Percentiles rank a stretch among this genome's conserved stretches.
These are phyloP conservation scores for Gossypium trilobum DNA, from an alignment of 441 rosid species.

Conservation along the genomic window DNA sequence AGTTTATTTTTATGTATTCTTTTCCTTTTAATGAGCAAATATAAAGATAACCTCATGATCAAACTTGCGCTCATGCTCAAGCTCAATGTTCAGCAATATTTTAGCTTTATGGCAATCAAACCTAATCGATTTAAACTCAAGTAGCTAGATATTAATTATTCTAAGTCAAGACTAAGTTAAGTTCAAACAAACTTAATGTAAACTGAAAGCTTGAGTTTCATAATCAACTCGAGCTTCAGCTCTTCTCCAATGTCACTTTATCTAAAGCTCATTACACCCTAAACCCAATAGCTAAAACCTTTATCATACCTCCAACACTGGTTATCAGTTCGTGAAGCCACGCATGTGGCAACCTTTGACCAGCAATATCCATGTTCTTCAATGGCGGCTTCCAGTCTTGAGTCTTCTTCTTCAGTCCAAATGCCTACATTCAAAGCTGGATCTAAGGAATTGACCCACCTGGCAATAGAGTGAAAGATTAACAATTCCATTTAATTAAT, in stretches of 20 bases:
- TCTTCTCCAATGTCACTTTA: neutral
- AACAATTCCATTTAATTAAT: slow-evolving; percentile 9
- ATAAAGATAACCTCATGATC: neutral
- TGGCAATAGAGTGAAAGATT: slow-evolving; percentile 24
- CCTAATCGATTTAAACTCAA: neutral
- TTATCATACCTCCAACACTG: slow-evolving; percentile 58
- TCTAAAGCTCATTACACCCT: neutral
- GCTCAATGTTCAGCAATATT: neutral
- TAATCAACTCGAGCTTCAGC: neutral
- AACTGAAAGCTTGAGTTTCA: neutral
- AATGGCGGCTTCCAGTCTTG: slow-evolving; percentile 49
- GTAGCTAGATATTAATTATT: neutral
- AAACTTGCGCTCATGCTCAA: neutral
- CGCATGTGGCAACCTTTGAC: slow-evolving; percentile 59
- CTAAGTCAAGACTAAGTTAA: neutral
- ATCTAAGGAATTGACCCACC: slow-evolving; percentile 77
- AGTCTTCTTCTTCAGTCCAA: slow-evolving; percentile 84
- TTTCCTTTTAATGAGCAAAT: neutral
- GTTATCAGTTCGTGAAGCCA: slow-evolving; percentile 70
- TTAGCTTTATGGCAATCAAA: neutral
- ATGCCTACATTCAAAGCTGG: slow-evolving; percentile 48
- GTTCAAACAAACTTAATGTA: neutral
- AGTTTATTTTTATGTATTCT: neutral
- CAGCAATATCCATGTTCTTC: slow-evolving; percentile 55
- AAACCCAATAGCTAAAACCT: slow-evolving; percentile 3